Evolutionary conservation across 225 moss, liverwort and hornwort species (phyloP), one percentile per base, ranked within the genome.

Genomic region (Asterella californica): DNA sequence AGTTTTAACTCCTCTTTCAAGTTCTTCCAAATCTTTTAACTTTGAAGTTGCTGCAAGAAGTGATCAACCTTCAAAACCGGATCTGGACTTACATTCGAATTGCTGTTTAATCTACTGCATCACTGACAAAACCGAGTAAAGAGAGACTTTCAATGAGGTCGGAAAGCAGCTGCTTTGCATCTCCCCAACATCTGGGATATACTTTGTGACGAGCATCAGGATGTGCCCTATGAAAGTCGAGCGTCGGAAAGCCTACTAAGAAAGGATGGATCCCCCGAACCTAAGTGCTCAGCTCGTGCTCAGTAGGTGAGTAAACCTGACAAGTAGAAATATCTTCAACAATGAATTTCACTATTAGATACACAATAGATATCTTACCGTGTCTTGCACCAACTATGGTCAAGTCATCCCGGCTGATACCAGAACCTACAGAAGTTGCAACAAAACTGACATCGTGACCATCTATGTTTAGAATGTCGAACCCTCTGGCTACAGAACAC

Each of bases 341-440:
- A 22, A 6, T 61, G 2, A 61, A 21, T 61, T 61, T 27, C n/a
- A 9, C 17, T 12, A 14, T 37, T 42, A 69, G 5, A 37, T 37
- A 33, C 38, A 37, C 36, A 32, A 0, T 0, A 38, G 19, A 21
- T 70, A 22, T 52, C 63, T 70, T 81, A 99, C 99, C 95, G 84
- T 99, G 93, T 80, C 94, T 86, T 83, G 90, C 86, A 77, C 99
- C 95, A 48, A 92, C 90, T 24, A 95, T 83, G 25, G 88, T 86
- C 87, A 99, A 88, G 88, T 95, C 90, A 76, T 93, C 91, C 73
- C 94, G 91, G 76, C 87, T 90, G 82, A 99, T 93, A 79, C 99
- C 99, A 76, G 85, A 88, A 81, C 99, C 99, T 99, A 88, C 82
- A 86, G 66, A 69, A 76, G 89, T 17, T 42, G 22, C 42, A 70